Percentiles rank a stretch among this genome's conserved stretches.
phyloP scores from a whole-genome alignment of 345 rosid species.

The Syzygium aromaticum region DNA sequence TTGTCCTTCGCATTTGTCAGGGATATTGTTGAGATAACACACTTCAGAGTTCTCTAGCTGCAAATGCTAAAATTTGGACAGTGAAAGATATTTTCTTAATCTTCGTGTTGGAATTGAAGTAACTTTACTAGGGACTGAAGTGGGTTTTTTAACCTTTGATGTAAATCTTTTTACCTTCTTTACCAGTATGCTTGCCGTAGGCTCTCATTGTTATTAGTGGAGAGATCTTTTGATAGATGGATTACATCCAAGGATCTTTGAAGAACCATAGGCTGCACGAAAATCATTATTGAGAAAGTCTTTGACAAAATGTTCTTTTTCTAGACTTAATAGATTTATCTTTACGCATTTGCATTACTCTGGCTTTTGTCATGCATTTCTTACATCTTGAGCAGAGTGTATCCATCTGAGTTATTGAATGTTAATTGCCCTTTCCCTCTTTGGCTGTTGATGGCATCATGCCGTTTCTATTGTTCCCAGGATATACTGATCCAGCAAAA shows the following conservation, averaged over 20 bases:
- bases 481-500: conserved; percentile 86
- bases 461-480: conserved; percentile 20
- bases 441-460: not conserved
- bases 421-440: not conserved
- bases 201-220: not conserved
- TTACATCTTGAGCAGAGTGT: not conserved
- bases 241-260: not conserved
- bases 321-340: not conserved
- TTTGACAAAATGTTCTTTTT: not conserved
- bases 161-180: not conserved
- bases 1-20: not conserved
- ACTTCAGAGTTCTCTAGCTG: not conserved
- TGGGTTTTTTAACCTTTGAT: not conserved
- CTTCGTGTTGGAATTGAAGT: not conserved
- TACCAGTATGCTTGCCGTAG: not conserved
- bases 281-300: not conserved
- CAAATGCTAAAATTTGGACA: not conserved
- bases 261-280: not conserved
- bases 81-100: not conserved
- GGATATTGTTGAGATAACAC: not conserved
- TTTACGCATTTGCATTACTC: not conserved
- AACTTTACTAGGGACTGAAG: not conserved
- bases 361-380: not conserved
- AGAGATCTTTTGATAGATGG: not conserved
- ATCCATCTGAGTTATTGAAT: not conserved